Evolutionary conservation across 495 filamentous ascomycete genomes (phyloP).

Genomic region (Podospora comata): DNA sequence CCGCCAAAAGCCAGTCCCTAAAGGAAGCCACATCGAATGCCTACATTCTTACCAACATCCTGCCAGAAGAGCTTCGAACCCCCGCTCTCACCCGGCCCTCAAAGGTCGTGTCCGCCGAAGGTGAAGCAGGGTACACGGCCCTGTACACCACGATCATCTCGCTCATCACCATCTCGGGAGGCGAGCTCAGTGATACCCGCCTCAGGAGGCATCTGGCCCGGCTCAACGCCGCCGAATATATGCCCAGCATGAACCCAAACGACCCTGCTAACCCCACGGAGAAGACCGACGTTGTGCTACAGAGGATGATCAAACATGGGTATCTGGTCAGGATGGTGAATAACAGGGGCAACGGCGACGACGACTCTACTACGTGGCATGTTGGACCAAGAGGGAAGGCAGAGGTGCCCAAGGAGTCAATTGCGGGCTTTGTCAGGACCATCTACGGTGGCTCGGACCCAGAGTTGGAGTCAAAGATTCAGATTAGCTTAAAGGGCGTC

Average conservation of each 20-base stretch:
- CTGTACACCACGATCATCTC: constrained; percentile 77
- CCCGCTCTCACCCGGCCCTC: constrained; percentile 67
- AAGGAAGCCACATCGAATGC: constrained; percentile 55
- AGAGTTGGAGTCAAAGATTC: constrained; percentile 53
- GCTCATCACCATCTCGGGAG: constrained; percentile 65
- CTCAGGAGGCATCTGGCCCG: constrained; percentile 69
- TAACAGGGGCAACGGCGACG: constrained; percentile 52
- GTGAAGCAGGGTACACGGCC: constrained; percentile 75
- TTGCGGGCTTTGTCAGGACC: constrained; percentile 64
- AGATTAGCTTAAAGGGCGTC: constrained; percentile 50
- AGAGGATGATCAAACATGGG: constrained; percentile 72
- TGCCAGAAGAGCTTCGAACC: constrained; percentile 63
- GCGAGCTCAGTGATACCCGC: constrained; percentile 68
- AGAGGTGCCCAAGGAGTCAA: constrained; percentile 72
- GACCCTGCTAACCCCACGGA: constrained; percentile 62
- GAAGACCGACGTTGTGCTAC: constrained; percentile 70
- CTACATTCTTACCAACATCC: constrained; percentile 69
- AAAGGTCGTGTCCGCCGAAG: constrained; percentile 55
- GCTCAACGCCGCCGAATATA: constrained; percentile 71
- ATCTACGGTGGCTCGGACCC: constrained; percentile 51
- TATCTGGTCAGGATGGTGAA: constrained; percentile 76
- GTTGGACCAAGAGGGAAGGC: constrained; percentile 81
- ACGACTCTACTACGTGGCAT: constrained; percentile 72
- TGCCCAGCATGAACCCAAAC: constrained; percentile 37
- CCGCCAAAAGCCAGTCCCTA: constrained; percentile 43